Evolutionary conservation across 2,329 filamentous ascomycete species (phyloP), one percentile per base, ranked within the genome.

Genomic region (Ascochyta lentis): DNA sequence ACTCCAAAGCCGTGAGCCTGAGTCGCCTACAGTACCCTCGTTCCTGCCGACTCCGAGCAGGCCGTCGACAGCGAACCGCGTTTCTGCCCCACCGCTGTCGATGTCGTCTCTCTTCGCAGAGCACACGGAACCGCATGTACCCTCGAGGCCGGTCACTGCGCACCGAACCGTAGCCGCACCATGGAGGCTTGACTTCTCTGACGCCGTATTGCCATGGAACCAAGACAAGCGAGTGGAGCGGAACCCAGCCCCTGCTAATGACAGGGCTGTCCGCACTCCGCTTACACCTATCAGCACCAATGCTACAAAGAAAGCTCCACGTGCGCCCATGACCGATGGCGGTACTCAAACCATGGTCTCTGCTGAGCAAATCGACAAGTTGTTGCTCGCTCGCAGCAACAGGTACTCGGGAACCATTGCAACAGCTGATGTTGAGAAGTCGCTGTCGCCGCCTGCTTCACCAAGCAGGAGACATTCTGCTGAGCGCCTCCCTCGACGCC

Each of bases 321-420:
- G 51, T 37, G 56, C 55, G 10, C 39, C 57, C 19, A 89, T 83
- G 58, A 78, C 81, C 19, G 91, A 96, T 66, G 88, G 89, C 63
- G 85, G 88, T 49, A 89, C 90, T 13, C 94, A 97, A 77, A 97
- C 93, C 23, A 83, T 89, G 35, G 80, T 97, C 27, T 96, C 92
- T n/a, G 85, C 90, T 0, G 85, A 89, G 45, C 87, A 89, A 52
- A 91, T 96, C 60, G 92, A 96, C 64, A 84, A 86, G 51, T 82
- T 96, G 68, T 77, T 96, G 52, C 83, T 84, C 62, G 81, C 82
- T 49, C 86, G 85, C 64, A 72, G 60, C 51, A 70, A 66, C 42
- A 64, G 68, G 22, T 52, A 66, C 49, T 68, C 66, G 29, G 62
- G 64, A 13, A 68, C 68, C 7, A 61, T 71, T 24, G 65, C 66